phyloP scores from a whole-genome alignment of 805 yeast species.

The Maudiozyma saulgeensis region DNA sequence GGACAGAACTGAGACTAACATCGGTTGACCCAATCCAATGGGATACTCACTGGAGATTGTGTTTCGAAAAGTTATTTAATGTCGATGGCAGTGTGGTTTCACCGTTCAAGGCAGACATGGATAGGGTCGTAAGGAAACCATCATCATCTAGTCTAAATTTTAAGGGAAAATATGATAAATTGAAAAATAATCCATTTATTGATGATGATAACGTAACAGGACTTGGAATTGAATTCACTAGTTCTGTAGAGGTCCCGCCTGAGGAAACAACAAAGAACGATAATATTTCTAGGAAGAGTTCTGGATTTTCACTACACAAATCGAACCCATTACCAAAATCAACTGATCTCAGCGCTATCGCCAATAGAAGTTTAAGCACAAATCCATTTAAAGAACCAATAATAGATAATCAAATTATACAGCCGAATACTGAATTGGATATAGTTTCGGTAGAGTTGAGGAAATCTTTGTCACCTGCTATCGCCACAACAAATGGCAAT shows the following conservation, averaged over 20 bases:
- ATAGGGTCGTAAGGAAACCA: background rate
- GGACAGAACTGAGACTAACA: constrained; percentile 9
- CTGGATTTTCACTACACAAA: constrained; percentile 1
- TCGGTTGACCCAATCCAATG: constrained; percentile 17
- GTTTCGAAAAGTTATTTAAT: constrained; percentile 12
- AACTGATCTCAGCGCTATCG: background rate
- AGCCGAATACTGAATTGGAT: background rate
- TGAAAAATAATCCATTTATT: background rate
- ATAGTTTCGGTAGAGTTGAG: background rate
- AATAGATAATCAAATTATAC: background rate
- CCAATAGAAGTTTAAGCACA: no score
- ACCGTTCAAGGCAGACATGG: background rate
- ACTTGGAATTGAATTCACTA: background rate
- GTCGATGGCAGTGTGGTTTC: background rate
- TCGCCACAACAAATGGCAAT: no score
- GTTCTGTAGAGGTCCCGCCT: no score
- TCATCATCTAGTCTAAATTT: background rate
- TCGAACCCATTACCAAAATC: constrained; percentile 4
- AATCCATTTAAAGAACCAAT: background rate
- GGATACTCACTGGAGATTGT: constrained; percentile 21
- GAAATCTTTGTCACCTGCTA: background rate
- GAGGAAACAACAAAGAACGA: background rate
- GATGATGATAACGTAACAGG: background rate
- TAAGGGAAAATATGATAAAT: background rate
- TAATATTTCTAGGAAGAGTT: background rate